Evolutionary conservation across 1,139 yeast species (phyloP), one percentile per base, ranked within the genome.

Genomic region (Geotrichum klebahnii): DNA sequence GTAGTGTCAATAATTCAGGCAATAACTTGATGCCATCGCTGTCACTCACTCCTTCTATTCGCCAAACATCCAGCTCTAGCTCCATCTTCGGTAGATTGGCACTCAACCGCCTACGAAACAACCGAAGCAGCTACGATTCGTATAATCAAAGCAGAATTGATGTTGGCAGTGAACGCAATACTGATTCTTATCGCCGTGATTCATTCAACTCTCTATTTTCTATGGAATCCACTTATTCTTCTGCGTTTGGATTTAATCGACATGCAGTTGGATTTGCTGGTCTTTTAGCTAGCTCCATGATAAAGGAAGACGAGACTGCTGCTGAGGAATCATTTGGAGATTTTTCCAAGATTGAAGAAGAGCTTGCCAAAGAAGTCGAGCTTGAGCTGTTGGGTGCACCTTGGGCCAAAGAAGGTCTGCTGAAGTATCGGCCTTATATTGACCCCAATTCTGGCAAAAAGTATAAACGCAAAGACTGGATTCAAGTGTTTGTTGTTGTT

Each of bases 301-400:
- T 64, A 37, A 59, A 59, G 32, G 68, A 65, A 38, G 68, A 64
- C 38, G 55, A 55, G 5, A 23, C 20, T 1, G 44, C 33, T 10
- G 38, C 35, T 9, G 48, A 37, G 0, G 52, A 43, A 2, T 59
- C 50, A 29, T 65, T 57, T 55, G 66, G 55, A 45, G 64, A 64
- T 40, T 64, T 64, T 46, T 55, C 60, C 3, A 57, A 59, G 44
- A 58, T 64, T 37, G 66, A 64, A 44, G 56, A 55, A 19, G 67
- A 63, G 40, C 57, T 63, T 16, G 62, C 65, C 23, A 59, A 74
- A 55, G 89, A 83, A 64, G 74, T 79, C 55, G 78, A 78, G 36
- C 69, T 84, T 53, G 89, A 82, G 61, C 70, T 81, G 43, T 76
- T 76, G 48, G 92, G 92, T 0, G 79, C 89, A 2, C 92, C 92